Conservation (phyloP, 163 green algal species). For the Chlamydomonas reinhardtii region DNA sequence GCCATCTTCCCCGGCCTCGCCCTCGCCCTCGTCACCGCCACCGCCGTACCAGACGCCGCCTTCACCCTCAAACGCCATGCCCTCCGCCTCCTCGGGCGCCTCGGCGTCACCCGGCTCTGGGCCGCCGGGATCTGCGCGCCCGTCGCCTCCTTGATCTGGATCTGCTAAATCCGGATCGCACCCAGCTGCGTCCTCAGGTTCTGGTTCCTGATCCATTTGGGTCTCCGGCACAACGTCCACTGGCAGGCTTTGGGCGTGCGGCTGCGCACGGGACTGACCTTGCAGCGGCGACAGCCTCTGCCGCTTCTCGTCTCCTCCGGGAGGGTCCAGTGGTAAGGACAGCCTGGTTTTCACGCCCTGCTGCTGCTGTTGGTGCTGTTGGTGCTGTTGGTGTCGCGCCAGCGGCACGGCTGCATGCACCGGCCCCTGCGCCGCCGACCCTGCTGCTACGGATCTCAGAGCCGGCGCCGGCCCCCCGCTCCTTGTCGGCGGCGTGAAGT, state of each 20-base stretch:
- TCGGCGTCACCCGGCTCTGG: background rate
- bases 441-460: too few relatives aligned
- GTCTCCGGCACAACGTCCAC: background rate
- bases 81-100: background rate
- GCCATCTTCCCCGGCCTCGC: too few relatives aligned
- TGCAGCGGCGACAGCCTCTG: background rate
- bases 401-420: too few relatives aligned
- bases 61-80: background rate
- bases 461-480: too few relatives aligned
- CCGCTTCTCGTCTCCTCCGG: constrained; percentile 10
- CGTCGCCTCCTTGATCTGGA: too few relatives aligned
- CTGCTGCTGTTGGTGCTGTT: background rate
- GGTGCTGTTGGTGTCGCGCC: too few relatives aligned
- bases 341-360: background rate
- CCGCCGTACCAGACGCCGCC: background rate
- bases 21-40: too few relatives aligned
- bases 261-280: too few relatives aligned
- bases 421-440: too few relatives aligned
- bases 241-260: too few relatives aligned
- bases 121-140: background rate
- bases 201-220: constrained; percentile 9
- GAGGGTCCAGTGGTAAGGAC: background rate
- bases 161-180: background rate
- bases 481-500: too few relatives aligned
- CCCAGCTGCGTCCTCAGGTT: background rate